A percentile compares a stretch with the other conserved stretches of the same genome.
Conservation (phyloP, 306 rosid species). For the Oemleria cerasiformis region DNA sequence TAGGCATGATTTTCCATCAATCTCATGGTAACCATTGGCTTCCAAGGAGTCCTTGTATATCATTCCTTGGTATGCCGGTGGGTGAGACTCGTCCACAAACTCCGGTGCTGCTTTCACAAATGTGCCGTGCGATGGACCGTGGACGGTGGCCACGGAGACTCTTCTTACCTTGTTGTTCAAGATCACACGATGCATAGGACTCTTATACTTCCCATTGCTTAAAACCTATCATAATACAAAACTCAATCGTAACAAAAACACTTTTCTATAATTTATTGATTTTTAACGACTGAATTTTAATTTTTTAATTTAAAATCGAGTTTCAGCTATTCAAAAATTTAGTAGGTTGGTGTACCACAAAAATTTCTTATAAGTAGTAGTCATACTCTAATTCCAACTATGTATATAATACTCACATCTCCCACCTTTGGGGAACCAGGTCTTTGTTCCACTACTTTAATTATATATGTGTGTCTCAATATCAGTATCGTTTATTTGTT, state of each 20-base stretch:
- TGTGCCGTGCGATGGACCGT: slow-evolving; percentile 42
- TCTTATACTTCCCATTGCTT: slow-evolving; percentile 52
- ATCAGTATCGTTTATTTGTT: too few species aligned
- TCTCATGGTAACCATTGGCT: slow-evolving; percentile 30
- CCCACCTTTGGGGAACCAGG: too few species aligned
- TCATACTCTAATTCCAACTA: too few species aligned
- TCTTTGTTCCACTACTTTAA: too few species aligned
- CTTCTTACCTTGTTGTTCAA: slow-evolving; percentile 44
- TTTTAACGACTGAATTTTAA: too few species aligned
- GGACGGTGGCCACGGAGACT: slow-evolving; percentile 42
- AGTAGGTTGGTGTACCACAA: too few species aligned
- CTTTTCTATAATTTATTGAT: too few species aligned
- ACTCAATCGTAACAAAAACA: background rate
- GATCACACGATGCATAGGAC: slow-evolving; percentile 52
- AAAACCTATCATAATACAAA: slow-evolving; percentile 29
- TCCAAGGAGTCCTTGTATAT: slow-evolving; percentile 45
- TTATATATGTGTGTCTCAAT: too few species aligned
- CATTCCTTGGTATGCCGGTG: slow-evolving; percentile 31
- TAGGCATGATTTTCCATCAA: slow-evolving; percentile 21
- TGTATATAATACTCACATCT: too few species aligned
- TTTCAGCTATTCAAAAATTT: too few species aligned
- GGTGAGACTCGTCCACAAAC: slow-evolving; percentile 42
- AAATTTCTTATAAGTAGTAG: too few species aligned
- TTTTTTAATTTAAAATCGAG: too few species aligned
- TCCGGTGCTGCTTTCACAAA: slow-evolving; percentile 32